Base-by-base conservation (phyloP, 805 yeast genomes). In the Saccharomyces cerevisiae region DNA sequence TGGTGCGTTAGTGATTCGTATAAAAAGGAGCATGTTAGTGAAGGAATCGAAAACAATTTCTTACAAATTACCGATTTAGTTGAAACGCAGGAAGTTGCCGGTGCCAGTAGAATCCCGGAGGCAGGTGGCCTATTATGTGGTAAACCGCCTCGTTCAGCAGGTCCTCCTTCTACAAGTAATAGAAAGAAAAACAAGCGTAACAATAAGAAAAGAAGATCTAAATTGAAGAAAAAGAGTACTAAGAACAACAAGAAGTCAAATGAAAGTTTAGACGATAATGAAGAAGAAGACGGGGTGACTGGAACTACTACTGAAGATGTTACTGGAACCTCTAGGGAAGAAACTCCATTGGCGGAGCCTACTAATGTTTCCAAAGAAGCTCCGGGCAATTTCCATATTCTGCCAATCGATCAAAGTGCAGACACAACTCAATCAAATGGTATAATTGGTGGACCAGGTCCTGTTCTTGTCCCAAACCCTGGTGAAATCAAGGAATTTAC, bases 401-500 rank as follows among this genome's bases (percentile, higher is more conserved):
- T 76, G 68, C 81, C 82, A 11, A 65, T 75, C 0, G 57, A 66
- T 28, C 77, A 73, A 58, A 72, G 72, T 21, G 58, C 71, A 47
- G 74, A 72, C 47, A 62, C 69, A 29, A 63, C 76, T 30, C 27
- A 30, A 13, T 29, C 74, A 36, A 67, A 82, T 59, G 61, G 71
- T 50, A 75, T 80, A 14, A 28, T 75, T 41, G 87, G 89, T 50
- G 91, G 86, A 64, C 89, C 94, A 29, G 96, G 96, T 49, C 77
- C 87, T 10, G 69, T 61, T 6, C 58, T 69, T 27, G 61, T 84
- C 56, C 79, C 73, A 46, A 79, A 86, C 64, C 78, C 88, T 21
- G 78, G 77, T 47, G 77, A 81, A n/a, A 80, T 88, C 62, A 74
- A 79, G 55, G 96, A 83, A 50, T 85, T 89, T 64, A 70, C 72